Conservation (phyloP, 768 basidiomycete species). For the Kwoniella pini region DNA sequence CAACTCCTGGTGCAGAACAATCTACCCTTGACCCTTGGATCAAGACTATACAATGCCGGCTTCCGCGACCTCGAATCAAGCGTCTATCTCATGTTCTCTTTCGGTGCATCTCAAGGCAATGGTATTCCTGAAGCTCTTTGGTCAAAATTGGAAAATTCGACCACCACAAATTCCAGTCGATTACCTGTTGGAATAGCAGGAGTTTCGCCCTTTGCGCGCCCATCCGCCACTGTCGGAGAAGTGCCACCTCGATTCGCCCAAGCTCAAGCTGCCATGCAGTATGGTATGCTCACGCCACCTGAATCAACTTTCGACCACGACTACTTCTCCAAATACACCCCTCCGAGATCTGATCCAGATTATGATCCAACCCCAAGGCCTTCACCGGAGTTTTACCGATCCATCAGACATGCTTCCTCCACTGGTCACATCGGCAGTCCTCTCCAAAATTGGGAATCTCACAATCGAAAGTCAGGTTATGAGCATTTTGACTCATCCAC, state of each 20-base stretch:
- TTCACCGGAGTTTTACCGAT: neutral
- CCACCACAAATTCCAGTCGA: neutral
- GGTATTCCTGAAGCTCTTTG: slow-evolving; percentile 44
- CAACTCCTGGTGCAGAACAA: slow-evolving; percentile 18
- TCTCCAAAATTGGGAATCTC: neutral
- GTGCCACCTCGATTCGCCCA: slow-evolving; percentile 10
- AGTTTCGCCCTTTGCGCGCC: slow-evolving; percentile 6
- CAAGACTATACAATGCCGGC: slow-evolving; percentile 30
- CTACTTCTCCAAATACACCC: neutral
- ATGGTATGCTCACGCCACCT: slow-evolving; percentile 5
- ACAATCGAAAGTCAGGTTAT: neutral
- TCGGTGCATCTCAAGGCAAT: slow-evolving; percentile 30
- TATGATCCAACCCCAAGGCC: slow-evolving; percentile 9
- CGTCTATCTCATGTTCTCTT: slow-evolving; percentile 23
- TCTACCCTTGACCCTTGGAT: slow-evolving; percentile 28
- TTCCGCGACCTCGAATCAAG: slow-evolving; percentile 23
- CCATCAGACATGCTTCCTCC: slow-evolving; percentile 1
- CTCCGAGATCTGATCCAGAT: neutral
- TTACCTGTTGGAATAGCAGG: slow-evolving; percentile 9
- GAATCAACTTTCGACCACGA: neutral
- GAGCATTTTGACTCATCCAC: neutral
- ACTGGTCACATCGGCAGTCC: neutral
- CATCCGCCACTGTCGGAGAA: neutral
- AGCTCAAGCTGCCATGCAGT: neutral
- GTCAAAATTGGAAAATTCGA: slow-evolving; percentile 30